These are phyloP conservation scores for Backusella westeae DNA, from an alignment of 192 early-diverging fungal species.

Conservation along the genomic window DNA sequence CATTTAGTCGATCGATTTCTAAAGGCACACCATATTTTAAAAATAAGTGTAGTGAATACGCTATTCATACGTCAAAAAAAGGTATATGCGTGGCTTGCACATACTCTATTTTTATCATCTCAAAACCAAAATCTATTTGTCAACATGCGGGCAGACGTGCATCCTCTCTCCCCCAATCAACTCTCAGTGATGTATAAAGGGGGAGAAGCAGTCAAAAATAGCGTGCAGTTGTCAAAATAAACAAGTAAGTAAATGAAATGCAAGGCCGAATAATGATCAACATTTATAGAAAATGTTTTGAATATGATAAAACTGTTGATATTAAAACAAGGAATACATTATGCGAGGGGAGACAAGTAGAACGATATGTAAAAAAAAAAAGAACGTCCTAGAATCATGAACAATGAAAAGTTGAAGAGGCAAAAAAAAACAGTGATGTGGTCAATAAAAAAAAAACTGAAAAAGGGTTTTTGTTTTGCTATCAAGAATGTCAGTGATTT, in stretches of 20 bases:
- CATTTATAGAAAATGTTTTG: too few relatives aligned
- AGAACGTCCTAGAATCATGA: too few relatives aligned
- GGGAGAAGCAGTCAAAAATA: neutral
- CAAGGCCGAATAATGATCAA: neutral
- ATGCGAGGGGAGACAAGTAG: neutral
- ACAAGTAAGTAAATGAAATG: neutral
- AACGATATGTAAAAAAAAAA: neutral
- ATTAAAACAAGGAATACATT: neutral
- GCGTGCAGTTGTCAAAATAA: neutral
- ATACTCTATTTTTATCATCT: neutral
- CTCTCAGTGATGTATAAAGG: neutral
- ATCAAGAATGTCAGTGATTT: conserved; percentile 1
- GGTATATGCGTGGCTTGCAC: neutral
- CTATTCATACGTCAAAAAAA: neutral
- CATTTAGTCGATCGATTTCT: neutral
- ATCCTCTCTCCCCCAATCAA: neutral
- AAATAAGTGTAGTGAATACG: neutral
- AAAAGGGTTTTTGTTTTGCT: neutral
- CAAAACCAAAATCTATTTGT: neutral
- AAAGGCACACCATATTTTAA: neutral
- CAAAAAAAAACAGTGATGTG: neutral
- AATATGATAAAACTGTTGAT: neutral
- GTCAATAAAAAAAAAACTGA: neutral
- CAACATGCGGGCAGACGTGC: neutral
- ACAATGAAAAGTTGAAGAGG: neutral